A percentile compares a stretch with the other conserved stretches of the same genome.
Conservation (phyloP, 306 rosid genomes). For the Prosopis cineraria region DNA sequence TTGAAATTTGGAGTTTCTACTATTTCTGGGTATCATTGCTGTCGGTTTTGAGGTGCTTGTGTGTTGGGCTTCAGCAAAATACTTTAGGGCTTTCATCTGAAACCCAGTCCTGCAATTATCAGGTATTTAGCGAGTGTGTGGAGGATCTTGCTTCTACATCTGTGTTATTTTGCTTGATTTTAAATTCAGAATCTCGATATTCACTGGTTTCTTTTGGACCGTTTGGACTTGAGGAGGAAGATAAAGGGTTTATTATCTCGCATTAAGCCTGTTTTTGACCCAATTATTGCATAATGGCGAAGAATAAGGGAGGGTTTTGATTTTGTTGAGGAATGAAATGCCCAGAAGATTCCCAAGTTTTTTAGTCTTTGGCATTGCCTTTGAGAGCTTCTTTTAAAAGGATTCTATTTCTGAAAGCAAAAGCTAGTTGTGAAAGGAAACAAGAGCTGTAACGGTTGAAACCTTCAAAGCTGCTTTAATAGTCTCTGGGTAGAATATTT, state of each 20-base stretch:
- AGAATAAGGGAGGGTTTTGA: slow-evolving; percentile 36
- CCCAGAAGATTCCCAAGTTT: slow-evolving; percentile 43
- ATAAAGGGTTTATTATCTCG: slow-evolving; percentile 31
- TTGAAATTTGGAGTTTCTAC: slow-evolving; percentile 30
- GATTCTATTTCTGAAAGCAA: slow-evolving; percentile 53
- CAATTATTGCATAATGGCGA: slow-evolving; percentile 19
- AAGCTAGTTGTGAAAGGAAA: slow-evolving; percentile 18
- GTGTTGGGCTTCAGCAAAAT: slow-evolving; percentile 15
- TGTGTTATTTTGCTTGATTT: slow-evolving; percentile 23
- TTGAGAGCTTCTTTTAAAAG: slow-evolving; percentile 49
- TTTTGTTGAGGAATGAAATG: slow-evolving; percentile 52
- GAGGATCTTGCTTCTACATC: slow-evolving; percentile 49
- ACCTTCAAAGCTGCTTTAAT: slow-evolving; percentile 67
- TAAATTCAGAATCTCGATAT: slow-evolving; percentile 11
- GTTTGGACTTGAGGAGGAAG: slow-evolving; percentile 33
- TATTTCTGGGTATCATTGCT: slow-evolving; percentile 30
- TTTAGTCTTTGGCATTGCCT: slow-evolving; percentile 37
- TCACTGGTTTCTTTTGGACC: slow-evolving; percentile 29
- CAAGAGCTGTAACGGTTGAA: slow-evolving; percentile 63
- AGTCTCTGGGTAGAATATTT: slow-evolving; percentile 32
- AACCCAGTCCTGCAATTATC: slow-evolving; percentile 26
- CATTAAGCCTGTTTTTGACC: slow-evolving; percentile 16
- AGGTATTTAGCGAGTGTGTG: slow-evolving; percentile 58
- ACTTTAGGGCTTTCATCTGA: slow-evolving; percentile 30
- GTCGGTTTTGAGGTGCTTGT: slow-evolving; percentile 32